Base-by-base conservation (phyloP, 139 green algal genomes). In the Chlorella sorokiniana region DNA sequence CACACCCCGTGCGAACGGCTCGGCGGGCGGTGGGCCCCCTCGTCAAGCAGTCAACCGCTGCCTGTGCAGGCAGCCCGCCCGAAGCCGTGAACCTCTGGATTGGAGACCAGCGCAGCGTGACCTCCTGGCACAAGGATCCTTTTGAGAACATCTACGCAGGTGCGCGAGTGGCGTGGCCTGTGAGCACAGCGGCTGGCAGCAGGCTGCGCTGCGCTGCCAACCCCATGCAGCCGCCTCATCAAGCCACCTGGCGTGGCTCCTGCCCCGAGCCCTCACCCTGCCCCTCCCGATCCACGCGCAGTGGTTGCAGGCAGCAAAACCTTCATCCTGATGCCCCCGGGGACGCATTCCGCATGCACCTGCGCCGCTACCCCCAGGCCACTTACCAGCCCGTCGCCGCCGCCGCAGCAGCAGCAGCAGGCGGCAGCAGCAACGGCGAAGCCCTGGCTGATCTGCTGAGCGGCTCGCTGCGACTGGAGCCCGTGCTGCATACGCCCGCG, bases 121-220 rank as follows among this genome's bases (percentile, higher is more conserved):
- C 95, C 14, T 94, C 88, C 61, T 98, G 92, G 80, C 95, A 98
- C 83, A 96, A 95, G 74, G 92, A 95, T 63, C 92, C 94, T 69
- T 98, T 96, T 79, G 94, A 98, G 82, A 98, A 98, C 81, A 77
- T 95, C 25, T 98, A 79, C 40, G 54, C 73, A 59, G 68, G 68
- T 27, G 27, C 35, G 68, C 22, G 37, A 18, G 37, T 4, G 25
- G 59, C 25, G 25, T 65, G 59, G 14, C 27, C 59, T 33, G 59
- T 29, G 25, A 3, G 25, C 18, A 8, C 27, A 25, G 27, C 27
- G 59, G 59, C 14, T 37, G 59, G 27, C 59, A 33, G 27, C 59
- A 65, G 25, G 27, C 4, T 35, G 23, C 54, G 20, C n/a, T 61
- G 25, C 52, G 27, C 27, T 61, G 52, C 7, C 25, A 25, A 35